Evolutionary conservation across 2,329 filamentous ascomycete genomes (phyloP).

Genomic region (Aphanoascus verrucosus): DNA sequence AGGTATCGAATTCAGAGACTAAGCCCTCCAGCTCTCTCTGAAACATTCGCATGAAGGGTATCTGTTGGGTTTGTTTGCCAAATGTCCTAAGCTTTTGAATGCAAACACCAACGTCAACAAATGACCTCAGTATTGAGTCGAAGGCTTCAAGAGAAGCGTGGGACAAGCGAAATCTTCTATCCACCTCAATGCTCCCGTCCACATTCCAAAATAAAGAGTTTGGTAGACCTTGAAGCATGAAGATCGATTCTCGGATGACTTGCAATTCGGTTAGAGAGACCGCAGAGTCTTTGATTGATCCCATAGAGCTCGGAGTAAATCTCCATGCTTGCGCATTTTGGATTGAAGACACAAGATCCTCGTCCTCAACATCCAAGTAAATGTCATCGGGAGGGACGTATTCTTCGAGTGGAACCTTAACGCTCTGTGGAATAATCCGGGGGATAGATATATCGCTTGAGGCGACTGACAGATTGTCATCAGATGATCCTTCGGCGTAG

Average conservation of each 20-base stretch:
- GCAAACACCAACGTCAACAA: constrained; percentile 40
- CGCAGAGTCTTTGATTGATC: constrained; percentile 21
- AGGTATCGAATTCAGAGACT: constrained; percentile 48
- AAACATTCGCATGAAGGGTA: constrained; percentile 60
- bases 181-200: constrained; percentile 27
- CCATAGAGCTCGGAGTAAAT: neutral
- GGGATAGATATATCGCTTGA: constrained; percentile 26
- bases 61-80: constrained; percentile 35
- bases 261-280: constrained; percentile 57
- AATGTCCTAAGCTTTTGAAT: constrained; percentile 43
- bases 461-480: constrained; percentile 29
- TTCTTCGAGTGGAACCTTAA: constrained; percentile 23
- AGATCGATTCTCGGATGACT: constrained; percentile 64
- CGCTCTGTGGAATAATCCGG: constrained; percentile 22
- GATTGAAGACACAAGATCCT: constrained; percentile 31
- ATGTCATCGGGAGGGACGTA: constrained; percentile 28
- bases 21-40: constrained; percentile 51
- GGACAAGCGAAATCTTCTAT: constrained; percentile 28
- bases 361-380: constrained; percentile 25
- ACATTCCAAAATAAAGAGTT: constrained; percentile 56
- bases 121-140: constrained; percentile 29
- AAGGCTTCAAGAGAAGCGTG: constrained; percentile 28
- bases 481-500: constrained; percentile 30
- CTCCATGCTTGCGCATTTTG: constrained; percentile 42
- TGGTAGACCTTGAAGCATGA: constrained; percentile 71